Evolutionary conservation across 805 yeast species (phyloP), one percentile per base, ranked within the genome.

Genomic region (Wickerhamomyces strasburgensis): DNA sequence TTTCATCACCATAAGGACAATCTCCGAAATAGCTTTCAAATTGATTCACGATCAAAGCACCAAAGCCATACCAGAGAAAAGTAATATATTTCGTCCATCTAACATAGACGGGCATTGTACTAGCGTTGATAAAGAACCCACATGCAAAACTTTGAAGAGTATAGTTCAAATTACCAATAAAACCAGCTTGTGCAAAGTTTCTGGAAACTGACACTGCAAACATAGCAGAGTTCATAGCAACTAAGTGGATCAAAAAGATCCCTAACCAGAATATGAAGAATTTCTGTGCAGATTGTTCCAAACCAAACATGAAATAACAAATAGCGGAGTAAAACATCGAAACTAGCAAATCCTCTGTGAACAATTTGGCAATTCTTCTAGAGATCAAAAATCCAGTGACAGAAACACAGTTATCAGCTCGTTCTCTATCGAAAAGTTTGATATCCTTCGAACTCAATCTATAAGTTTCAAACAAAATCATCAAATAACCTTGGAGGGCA

Each of bases 51-150:
- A 72, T 50, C 39, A 80, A 51, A 2, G 78, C 79, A 3, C 93
- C 93, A 58, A 82, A 83, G 0, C 79, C 80, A 52, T 82, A 86
- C 85, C 89, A 87, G 35, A 81, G 68, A 53, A 74, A 83, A 0
- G 90, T 80, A 39, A 80, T 63, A 57, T 83, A 86, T 53, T 81
- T 84, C 5, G 80, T 71, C 96, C 96, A 86, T 25, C 86, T 67
- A 7, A 86, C 94, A 51, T 87, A 87, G 1, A 84, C 94, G 0
- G 95, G 95, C 78, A 85, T 70, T 1, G 75, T 68, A 6, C 67
- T 64, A 1, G 88, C 75, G 56, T 85, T 85, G 14, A 80, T 81
- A 52, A 83, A 85, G 58, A 73, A 84, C 0, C 95, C 96, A 56
- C 86, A 80, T 0, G 87, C 85, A 72, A 84, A 76, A 31, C 84